Conservation (phyloP, 83 land plant species). For the Thuja plicata region DNA sequence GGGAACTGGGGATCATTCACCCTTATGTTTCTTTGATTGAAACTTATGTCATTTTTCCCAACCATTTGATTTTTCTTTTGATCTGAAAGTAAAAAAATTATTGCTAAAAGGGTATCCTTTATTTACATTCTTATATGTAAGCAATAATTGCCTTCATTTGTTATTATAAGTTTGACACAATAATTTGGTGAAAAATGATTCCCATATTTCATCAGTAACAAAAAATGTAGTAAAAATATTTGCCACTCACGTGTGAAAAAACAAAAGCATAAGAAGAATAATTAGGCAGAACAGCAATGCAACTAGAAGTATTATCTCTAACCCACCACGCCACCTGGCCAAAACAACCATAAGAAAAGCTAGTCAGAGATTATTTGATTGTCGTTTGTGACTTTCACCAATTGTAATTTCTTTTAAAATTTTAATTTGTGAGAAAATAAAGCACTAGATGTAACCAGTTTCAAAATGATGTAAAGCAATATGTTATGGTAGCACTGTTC, state of each 20-base stretch:
- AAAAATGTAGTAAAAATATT: neutral
- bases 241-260: constrained; percentile 70
- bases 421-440: neutral
- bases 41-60: neutral
- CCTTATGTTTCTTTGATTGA: neutral
- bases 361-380: neutral
- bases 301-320: constrained; percentile 46
- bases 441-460: neutral
- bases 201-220: neutral
- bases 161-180: too few species aligned
- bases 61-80: neutral
- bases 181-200: neutral
- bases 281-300: constrained; percentile 42
- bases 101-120: neutral
- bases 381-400: neutral
- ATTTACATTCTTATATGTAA: neutral
- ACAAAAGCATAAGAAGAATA: constrained; percentile 67
- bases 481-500: neutral
- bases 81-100: neutral
- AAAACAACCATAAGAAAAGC: constrained; percentile 5
- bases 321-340: constrained; percentile 65
- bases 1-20: neutral
- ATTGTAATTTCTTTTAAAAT: neutral
- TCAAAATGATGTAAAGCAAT: neutral
- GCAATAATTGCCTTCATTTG: neutral